phyloP scores from a whole-genome alignment of 2,329 filamentous ascomycete species.

The Trichothecium sympodiale region DNA sequence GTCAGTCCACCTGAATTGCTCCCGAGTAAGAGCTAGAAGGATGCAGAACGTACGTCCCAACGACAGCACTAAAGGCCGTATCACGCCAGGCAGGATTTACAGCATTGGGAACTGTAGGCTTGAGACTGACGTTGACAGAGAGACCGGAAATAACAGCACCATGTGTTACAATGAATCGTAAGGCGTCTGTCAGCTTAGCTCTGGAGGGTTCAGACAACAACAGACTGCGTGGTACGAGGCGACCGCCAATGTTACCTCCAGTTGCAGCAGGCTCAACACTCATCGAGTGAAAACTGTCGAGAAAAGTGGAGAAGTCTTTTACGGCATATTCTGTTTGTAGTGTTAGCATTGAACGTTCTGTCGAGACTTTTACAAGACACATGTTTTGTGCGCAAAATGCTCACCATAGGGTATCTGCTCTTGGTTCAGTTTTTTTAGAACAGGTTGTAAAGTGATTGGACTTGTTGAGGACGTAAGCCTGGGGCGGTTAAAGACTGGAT shows the following conservation, averaged over 20 bases:
- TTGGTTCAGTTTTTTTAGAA: conserved; percentile 14
- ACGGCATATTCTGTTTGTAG: conserved; percentile 1
- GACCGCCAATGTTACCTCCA: conserved; percentile 21
- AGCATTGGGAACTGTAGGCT: not conserved
- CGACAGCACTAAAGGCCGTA: not conserved
- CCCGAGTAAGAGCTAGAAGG: too few species aligned
- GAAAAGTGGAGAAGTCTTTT: conserved; percentile 15
- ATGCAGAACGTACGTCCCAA: not conserved
- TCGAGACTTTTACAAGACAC: too few species aligned
- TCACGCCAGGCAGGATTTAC: conserved; percentile 1
- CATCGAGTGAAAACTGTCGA: conserved; percentile 20
- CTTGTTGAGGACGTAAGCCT: conserved; percentile 5
- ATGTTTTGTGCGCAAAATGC: too few species aligned
- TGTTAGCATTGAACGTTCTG: too few species aligned
- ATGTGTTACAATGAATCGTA: too few species aligned
- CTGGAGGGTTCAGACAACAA: too few species aligned
- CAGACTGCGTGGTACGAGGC: conserved; percentile 18
- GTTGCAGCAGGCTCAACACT: conserved; percentile 19
- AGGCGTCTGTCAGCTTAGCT: too few species aligned
- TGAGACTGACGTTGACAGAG: not conserved
- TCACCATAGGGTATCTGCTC: conserved; percentile 12
- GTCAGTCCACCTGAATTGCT: too few species aligned
- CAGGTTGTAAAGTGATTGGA: conserved; percentile 18
- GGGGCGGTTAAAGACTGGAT: conserved; percentile 5
- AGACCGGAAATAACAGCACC: not conserved